Conservation (phyloP, 352 stramenopile genomes). For the Pythium guiyangense region DNA sequence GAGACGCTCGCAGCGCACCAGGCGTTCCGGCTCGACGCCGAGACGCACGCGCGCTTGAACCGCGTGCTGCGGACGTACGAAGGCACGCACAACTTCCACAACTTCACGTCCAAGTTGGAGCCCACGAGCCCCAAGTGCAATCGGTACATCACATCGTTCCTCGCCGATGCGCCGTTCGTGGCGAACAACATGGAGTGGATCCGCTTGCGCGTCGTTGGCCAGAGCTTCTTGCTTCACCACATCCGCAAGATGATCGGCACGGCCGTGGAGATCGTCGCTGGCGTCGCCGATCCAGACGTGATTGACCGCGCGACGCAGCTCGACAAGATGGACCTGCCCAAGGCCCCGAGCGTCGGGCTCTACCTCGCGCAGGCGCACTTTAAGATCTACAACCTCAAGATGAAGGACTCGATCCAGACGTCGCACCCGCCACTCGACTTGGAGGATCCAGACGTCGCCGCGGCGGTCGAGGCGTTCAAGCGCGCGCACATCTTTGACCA, state of each 20-base stretch:
- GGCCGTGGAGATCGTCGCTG: conserved; percentile 70
- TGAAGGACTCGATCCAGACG: conserved; percentile 60
- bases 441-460: conserved; percentile 40
- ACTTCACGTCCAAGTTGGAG: conserved; percentile 93
- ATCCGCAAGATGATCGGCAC: conserved; percentile 98
- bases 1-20: conserved; percentile 64
- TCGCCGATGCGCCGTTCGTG: conserved; percentile 70
- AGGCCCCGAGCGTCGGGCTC: conserved; percentile 80
- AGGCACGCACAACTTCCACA: conserved; percentile 95
- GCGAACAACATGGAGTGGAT: conserved; percentile 94
- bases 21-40: conserved; percentile 62
- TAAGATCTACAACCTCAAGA: conserved; percentile 82
- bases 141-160: conserved; percentile 93
- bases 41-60: conserved; percentile 46
- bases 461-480: conserved; percentile 74
- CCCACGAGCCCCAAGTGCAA: conserved; percentile 74
- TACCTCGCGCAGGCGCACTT: conserved; percentile 86
- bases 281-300: conserved; percentile 36
- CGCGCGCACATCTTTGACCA: conserved; percentile 71
- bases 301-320: conserved; percentile 59
- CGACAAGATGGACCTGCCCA: conserved; percentile 86
- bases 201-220: conserved; percentile 91
- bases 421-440: conserved; percentile 66
- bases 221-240: conserved; percentile 97
- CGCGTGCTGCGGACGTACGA: conserved; percentile 59